A percentile compares a stretch with the other conserved stretches of the same genome.
phyloP scores from a whole-genome alignment of 2,329 filamentous ascomycete species.

The Ophiostoma angusticollis region DNA sequence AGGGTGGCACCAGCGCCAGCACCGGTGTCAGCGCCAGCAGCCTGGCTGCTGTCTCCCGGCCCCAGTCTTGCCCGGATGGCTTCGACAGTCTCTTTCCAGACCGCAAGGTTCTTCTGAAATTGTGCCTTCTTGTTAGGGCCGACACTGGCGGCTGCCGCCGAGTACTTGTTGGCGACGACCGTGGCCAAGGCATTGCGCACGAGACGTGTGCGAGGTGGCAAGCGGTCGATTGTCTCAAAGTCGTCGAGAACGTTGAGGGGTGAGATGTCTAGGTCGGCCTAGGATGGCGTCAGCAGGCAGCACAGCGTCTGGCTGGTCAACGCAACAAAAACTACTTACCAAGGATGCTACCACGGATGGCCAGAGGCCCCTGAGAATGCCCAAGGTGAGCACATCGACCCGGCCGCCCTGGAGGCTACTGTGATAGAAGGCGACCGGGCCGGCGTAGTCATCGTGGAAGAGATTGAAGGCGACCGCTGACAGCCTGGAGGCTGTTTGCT shows the following conservation, averaged over 20 bases:
- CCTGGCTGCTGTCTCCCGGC: no score
- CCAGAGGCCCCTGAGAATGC: conserved; percentile 20
- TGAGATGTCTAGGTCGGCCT: conserved; percentile 14
- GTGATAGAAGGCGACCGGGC: conserved; percentile 11
- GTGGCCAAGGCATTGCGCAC: conserved; percentile 15
- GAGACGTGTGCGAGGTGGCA: conserved; percentile 9
- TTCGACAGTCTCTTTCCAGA: conserved; percentile 10
- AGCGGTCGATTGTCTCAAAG: conserved; percentile 6
- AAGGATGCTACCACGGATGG: conserved; percentile 16
- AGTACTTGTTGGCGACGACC: conserved; percentile 16
- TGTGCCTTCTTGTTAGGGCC: conserved; percentile 3
- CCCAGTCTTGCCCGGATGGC: conserved; percentile 7
- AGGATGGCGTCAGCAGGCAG: no score
- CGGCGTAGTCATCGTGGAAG: conserved; percentile 11
- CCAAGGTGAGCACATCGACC: conserved; percentile 15
- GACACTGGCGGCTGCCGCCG: conserved; percentile 2
- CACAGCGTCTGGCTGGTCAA: no score
- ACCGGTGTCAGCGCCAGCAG: no score
- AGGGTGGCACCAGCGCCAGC: not conserved
- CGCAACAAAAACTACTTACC: no score
- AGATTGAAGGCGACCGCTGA: conserved; percentile 16
- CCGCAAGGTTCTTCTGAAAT: conserved; percentile 19
- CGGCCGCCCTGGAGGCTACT: conserved; percentile 10
- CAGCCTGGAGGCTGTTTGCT: conserved; percentile 17
- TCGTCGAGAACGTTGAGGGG: conserved; percentile 12